These are phyloP conservation scores for Physcomitrellopsis africana DNA, from an alignment of 225 moss, liverwort and hornwort genomes.

Conservation along the genomic window DNA sequence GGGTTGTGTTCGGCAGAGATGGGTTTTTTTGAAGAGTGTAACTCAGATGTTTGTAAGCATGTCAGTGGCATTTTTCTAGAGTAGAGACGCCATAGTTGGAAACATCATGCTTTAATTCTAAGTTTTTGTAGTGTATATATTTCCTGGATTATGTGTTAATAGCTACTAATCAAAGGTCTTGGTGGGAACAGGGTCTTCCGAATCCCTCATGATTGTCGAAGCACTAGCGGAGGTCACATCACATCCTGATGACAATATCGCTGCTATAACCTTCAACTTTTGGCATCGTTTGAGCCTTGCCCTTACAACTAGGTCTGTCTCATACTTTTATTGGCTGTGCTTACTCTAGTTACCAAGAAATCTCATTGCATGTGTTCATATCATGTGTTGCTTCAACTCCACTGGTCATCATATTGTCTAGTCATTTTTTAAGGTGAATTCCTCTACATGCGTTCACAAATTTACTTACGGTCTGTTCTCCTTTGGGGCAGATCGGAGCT, in stretches of 20 bases:
- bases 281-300: conserved; percentile 79
- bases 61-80: neutral
- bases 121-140: neutral
- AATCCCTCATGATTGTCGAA: conserved; percentile 92
- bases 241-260: conserved; percentile 80
- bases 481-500: conserved; percentile 39
- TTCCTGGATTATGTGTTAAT: conserved; percentile 11
- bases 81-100: neutral
- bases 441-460: neutral
- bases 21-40: conserved; percentile 1
- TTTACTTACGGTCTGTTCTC: conserved; percentile 9
- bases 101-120: neutral
- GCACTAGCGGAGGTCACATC: conserved; percentile 94
- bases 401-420: neutral
- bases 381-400: conserved; percentile 1
- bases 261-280: conserved; percentile 87
- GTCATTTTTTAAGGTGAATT: conserved; percentile 4
- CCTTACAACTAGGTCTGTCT: conserved; percentile 56
- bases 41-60: conserved; percentile 1
- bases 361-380: neutral
- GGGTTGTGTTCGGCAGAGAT: neutral
- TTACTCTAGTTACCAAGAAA: conserved; percentile 1
- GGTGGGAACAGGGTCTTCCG: conserved; percentile 44
- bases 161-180: neutral
- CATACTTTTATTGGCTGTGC: conserved; percentile 1